Conservation (phyloP, 1,284 basidiomycete species). For the Trichosporon inkin region DNA sequence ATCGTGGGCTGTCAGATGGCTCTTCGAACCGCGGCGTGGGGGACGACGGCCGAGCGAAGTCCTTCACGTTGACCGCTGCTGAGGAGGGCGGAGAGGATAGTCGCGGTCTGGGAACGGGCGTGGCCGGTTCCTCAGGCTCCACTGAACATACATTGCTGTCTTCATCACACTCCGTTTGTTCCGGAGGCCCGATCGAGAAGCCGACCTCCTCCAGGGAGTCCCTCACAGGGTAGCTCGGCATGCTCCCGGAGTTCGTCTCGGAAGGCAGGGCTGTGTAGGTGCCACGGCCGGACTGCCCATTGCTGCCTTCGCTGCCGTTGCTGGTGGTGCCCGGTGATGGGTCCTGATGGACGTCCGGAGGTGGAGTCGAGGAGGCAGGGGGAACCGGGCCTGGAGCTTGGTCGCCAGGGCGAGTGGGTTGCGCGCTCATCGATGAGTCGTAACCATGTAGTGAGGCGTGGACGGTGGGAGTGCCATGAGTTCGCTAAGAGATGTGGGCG, state of each 20-base stretch:
- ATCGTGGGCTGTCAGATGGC: not conserved
- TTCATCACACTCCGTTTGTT: not conserved
- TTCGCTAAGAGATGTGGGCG: not conserved
- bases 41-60: not conserved
- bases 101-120: not conserved
- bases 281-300: not conserved
- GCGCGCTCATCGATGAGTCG: not conserved
- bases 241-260: not conserved
- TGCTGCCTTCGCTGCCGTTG: not conserved
- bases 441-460: conserved; percentile 1
- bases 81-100: not conserved
- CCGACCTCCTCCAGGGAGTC: not conserved
- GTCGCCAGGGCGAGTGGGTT: not conserved
- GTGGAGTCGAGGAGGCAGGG: not conserved
- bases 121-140: too few relatives aligned
- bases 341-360: not conserved
- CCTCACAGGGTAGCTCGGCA: not conserved
- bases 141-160: not conserved
- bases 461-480: not conserved
- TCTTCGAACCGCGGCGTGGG: not conserved
- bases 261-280: not conserved
- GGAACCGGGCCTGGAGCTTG: not conserved
- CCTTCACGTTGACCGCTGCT: not conserved
- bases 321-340: not conserved
- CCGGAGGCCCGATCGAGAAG: not conserved